Conservation (phyloP, 1,284 basidiomycete genomes). For the Cutaneotrichosporon mucoides region DNA sequence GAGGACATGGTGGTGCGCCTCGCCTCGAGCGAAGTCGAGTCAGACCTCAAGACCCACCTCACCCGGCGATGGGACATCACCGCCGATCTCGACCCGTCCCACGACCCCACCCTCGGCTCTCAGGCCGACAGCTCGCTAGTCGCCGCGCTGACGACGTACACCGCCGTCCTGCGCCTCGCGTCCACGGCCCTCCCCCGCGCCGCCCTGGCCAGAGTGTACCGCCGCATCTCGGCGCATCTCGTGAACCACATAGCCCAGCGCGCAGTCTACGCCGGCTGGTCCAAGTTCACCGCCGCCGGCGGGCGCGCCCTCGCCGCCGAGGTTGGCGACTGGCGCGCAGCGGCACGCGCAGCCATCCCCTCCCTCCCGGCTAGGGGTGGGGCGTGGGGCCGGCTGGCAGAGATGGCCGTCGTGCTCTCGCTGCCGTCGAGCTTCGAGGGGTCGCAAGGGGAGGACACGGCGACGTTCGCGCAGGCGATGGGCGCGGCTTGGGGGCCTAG, state of each 20-base stretch:
- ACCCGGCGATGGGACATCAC: conserved; percentile 36
- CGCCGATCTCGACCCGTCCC: neutral
- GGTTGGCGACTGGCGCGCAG: conserved; percentile 72
- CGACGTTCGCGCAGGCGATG: conserved; percentile 75
- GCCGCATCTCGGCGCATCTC: conserved; percentile 62
- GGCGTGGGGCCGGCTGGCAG: conserved; percentile 50
- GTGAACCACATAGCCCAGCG: conserved; percentile 72
- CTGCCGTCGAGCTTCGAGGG: conserved; percentile 51
- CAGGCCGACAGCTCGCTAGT: conserved; percentile 61
- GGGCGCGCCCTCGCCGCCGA: conserved; percentile 64
- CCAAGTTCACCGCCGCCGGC: conserved; percentile 56
- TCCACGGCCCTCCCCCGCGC: conserved; percentile 58
- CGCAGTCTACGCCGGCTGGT: conserved; percentile 71
- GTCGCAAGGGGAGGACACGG: conserved; percentile 53
- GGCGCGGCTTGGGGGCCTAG: conserved; percentile 69
- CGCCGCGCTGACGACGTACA: conserved; percentile 65
- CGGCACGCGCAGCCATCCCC: conserved; percentile 52
- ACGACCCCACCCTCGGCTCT: neutral
- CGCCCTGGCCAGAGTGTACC: conserved; percentile 61
- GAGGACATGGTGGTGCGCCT: conserved; percentile 81
- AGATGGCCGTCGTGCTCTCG: conserved; percentile 63
- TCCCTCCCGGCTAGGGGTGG: conserved; percentile 38
- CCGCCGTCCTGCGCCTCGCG: conserved; percentile 65
- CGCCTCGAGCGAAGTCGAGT: conserved; percentile 71
- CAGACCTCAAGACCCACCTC: conserved; percentile 66